These are phyloP conservation scores for Aspergillus melleus DNA, from an alignment of 2,329 filamentous ascomycete genomes.

Conservation along the genomic window DNA sequence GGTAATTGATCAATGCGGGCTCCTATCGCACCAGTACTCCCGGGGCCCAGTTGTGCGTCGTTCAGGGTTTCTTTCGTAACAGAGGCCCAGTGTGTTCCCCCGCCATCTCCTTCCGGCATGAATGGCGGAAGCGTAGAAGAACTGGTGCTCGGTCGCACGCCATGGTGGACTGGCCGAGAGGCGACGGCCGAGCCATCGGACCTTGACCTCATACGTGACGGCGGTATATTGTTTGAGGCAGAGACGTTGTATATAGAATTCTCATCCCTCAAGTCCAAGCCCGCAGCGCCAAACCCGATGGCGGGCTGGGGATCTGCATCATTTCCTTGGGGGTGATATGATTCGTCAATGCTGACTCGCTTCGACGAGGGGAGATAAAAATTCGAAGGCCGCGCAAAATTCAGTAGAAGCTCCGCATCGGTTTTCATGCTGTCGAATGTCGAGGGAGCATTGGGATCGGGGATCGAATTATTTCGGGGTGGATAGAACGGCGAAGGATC, in stretches of 20 bases:
- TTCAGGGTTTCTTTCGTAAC: slow-evolving; percentile 12
- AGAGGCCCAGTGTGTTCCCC: slow-evolving; percentile 14
- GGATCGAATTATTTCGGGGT: slow-evolving; percentile 25
- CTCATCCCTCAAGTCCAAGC: slow-evolving; percentile 16
- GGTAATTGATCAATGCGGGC: slow-evolving; percentile 10
- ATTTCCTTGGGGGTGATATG: slow-evolving; percentile 23
- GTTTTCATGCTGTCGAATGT: slow-evolving; percentile 45
- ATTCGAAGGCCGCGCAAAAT: slow-evolving; percentile 43
- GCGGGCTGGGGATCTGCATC: slow-evolving; percentile 25
- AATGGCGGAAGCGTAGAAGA: slow-evolving; percentile 36
- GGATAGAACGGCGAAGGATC: slow-evolving; percentile 45
- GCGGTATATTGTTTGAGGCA: slow-evolving; percentile 25
- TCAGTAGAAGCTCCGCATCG: slow-evolving; percentile 51
- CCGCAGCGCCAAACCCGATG: slow-evolving; percentile 20
- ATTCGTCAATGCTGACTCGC: slow-evolving; percentile 34
- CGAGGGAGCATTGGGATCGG: slow-evolving; percentile 32
- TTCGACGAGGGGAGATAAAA: slow-evolving; percentile 29
- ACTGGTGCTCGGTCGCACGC: slow-evolving; percentile 40
- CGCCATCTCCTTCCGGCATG: slow-evolving; percentile 25
- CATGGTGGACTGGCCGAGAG: slow-evolving; percentile 38
- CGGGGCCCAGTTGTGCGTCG: slow-evolving; percentile 12
- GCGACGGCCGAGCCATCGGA: slow-evolving; percentile 44
- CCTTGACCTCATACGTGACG: slow-evolving; percentile 41
- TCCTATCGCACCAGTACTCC: slow-evolving; percentile 7
- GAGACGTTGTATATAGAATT: slow-evolving; percentile 16